These are phyloP conservation scores for Penicillium dipodomyicola DNA, from an alignment of 495 filamentous ascomycete species.

Conservation along the genomic window DNA sequence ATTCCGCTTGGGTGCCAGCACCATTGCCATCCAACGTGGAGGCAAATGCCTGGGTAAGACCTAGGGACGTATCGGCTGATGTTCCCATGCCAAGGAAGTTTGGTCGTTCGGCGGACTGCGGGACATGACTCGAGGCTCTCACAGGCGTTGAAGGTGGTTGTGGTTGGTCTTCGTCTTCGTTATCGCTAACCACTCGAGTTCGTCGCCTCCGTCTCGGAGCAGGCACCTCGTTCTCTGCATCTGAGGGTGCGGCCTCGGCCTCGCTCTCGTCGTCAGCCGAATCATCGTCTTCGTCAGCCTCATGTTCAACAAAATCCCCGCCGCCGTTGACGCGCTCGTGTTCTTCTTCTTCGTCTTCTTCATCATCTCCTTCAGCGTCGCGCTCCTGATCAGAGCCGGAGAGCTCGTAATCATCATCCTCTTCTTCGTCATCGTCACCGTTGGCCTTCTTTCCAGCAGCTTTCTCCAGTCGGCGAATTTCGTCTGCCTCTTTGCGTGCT, in stretches of 20 bases:
- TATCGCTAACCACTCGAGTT: slow-evolving; percentile 47
- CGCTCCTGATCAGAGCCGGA: slow-evolving; percentile 55
- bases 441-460: slow-evolving; percentile 61
- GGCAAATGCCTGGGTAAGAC: slow-evolving; percentile 89
- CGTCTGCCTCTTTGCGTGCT: slow-evolving; percentile 75
- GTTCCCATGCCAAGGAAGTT: slow-evolving; percentile 56
- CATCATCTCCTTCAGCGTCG: slow-evolving; percentile 30
- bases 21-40: slow-evolving; percentile 76
- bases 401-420: slow-evolving; percentile 54
- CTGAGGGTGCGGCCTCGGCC: slow-evolving; percentile 20
- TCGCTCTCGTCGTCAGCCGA: slow-evolving; percentile 34
- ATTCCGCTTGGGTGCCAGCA: slow-evolving; percentile 34
- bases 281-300: slow-evolving; percentile 41
- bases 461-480: slow-evolving; percentile 73
- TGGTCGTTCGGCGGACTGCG: slow-evolving; percentile 37
- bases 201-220: slow-evolving; percentile 38
- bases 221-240: slow-evolving; percentile 28
- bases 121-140: slow-evolving; percentile 26
- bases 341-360: slow-evolving; percentile 34
- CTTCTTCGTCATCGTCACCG: slow-evolving; percentile 64
- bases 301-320: slow-evolving; percentile 36
- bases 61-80: slow-evolving; percentile 57
- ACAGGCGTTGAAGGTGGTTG: slow-evolving; percentile 36
- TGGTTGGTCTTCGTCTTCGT: slow-evolving; percentile 49
- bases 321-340: slow-evolving; percentile 39